Evolutionary conservation across 2,329 filamentous ascomycete species (phyloP).

Genomic region (Chlorencoelia australis): DNA sequence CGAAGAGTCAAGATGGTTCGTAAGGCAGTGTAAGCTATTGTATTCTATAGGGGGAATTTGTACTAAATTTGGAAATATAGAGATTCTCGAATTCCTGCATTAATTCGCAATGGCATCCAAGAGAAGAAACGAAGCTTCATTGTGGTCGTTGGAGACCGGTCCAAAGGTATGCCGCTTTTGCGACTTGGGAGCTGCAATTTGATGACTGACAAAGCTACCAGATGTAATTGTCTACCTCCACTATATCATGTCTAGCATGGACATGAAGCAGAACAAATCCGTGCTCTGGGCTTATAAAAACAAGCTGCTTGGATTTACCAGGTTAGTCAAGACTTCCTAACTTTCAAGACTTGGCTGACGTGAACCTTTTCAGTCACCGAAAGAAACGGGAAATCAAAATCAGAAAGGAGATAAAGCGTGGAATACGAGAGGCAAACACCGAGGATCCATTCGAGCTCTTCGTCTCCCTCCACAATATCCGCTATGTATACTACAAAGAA

Average conservation of each 20-base stretch:
- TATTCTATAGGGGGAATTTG: not conserved
- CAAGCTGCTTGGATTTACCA: conserved; percentile 87
- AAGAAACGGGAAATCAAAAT: conserved; percentile 98
- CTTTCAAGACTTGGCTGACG: too few relatives aligned
- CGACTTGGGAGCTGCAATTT: too few relatives aligned
- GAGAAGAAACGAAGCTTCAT: conserved; percentile 99
- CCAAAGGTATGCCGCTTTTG: too few relatives aligned
- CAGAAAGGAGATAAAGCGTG: conserved; percentile 94
- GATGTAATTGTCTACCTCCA: conserved; percentile 94
- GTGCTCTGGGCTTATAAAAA: conserved; percentile 99
- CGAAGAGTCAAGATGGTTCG: conserved; percentile 18
- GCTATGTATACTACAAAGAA: conserved; percentile 99
- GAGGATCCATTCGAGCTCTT: conserved; percentile 97
- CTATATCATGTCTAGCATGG: conserved; percentile 82
- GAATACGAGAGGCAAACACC: conserved; percentile 81
- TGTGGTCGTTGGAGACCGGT: conserved; percentile 84
- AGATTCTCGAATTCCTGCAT: conserved; percentile 80
- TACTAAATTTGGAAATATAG: conserved; percentile 36
- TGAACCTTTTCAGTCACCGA: conserved; percentile 54
- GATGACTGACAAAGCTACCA: too few relatives aligned
- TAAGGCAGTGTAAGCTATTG: conserved; percentile 23
- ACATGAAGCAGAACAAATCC: conserved; percentile 91
- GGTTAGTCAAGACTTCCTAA: conserved; percentile 32
- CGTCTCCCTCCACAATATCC: conserved; percentile 90
- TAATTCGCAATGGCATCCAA: conserved; percentile 83